These are phyloP conservation scores for Diaporthe sp. DNA, from an alignment of 2,329 filamentous ascomycete species.

Conservation along the genomic window DNA sequence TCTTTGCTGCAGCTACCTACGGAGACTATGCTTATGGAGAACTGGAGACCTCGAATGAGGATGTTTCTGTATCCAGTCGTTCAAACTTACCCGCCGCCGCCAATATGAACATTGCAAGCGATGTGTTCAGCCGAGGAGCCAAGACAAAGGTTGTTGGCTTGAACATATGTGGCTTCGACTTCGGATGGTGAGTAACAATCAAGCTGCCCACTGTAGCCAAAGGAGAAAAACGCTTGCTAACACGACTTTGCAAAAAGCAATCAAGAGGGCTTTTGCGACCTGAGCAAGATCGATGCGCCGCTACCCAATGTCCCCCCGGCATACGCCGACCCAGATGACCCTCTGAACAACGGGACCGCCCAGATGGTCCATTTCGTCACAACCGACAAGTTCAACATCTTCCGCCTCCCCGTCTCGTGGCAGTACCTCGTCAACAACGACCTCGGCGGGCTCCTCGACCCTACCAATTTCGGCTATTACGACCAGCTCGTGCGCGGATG, in stretches of 20 bases:
- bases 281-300: not conserved
- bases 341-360: slow-evolving; percentile 45
- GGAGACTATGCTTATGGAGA: not conserved
- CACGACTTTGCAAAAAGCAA: not conserved
- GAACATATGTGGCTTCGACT: slow-evolving; percentile 63
- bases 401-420: slow-evolving; percentile 68
- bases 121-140: too few species aligned
- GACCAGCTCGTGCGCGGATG: slow-evolving; percentile 64
- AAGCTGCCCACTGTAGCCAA: too few species aligned
- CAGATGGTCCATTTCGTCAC: slow-evolving; percentile 69
- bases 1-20: not conserved
- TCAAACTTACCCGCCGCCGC: not conserved
- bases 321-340: slow-evolving; percentile 33
- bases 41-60: not conserved
- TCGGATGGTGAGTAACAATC: slow-evolving; percentile 49
- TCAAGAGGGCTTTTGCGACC: slow-evolving; percentile 11
- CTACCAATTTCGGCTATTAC: slow-evolving; percentile 56
- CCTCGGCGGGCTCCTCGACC: slow-evolving; percentile 56
- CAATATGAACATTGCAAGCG: too few species aligned
- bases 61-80: accelerated
- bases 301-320: not conserved
- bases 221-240: not conserved
- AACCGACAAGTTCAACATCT: slow-evolving; percentile 66
- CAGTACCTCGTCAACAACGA: slow-evolving; percentile 61
- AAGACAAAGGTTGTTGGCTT: slow-evolving; percentile 44